These are phyloP conservation scores for Annulohypoxylon maeteangense DNA, from an alignment of 495 filamentous ascomycete genomes.

Conservation along the genomic window DNA sequence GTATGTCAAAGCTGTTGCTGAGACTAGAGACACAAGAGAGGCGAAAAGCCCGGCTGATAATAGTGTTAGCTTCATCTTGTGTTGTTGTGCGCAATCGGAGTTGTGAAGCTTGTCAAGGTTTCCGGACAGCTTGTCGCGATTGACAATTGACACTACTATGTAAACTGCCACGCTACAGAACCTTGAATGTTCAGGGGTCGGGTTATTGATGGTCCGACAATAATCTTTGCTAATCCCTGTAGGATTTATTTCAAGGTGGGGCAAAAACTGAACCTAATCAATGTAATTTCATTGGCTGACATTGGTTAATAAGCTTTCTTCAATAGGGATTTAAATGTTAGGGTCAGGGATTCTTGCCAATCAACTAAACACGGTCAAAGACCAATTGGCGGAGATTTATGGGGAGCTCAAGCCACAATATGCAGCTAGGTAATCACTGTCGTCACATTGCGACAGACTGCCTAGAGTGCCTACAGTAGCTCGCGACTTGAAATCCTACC, in stretches of 20 bases:
- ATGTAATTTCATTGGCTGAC: slow-evolving; percentile 5
- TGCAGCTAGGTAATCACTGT: slow-evolving; percentile 31
- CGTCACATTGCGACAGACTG: slow-evolving; percentile 35
- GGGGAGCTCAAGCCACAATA: slow-evolving; percentile 44
- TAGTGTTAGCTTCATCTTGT: slow-evolving; percentile 62
- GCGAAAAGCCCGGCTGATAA: slow-evolving; percentile 70
- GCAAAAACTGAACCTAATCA: slow-evolving; percentile 21
- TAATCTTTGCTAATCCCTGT: not conserved
- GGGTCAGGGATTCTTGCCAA: slow-evolving; percentile 13
- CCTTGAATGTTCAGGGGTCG: slow-evolving; percentile 28
- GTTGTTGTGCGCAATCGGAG: slow-evolving; percentile 34
- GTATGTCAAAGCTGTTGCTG: slow-evolving; percentile 94
- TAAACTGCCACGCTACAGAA: slow-evolving; percentile 23
- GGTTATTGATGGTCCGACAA: slow-evolving; percentile 27
- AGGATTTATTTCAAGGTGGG: not conserved
- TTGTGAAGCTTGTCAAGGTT: slow-evolving; percentile 28
- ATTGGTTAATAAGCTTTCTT: not conserved
- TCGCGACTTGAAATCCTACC: slow-evolving; percentile 24
- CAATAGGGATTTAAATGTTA: not conserved
- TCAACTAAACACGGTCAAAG: slow-evolving; percentile 6
- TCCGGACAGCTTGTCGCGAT: slow-evolving; percentile 45
- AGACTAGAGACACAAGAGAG: slow-evolving; percentile 65
- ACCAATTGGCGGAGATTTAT: slow-evolving; percentile 13
- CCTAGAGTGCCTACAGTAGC: slow-evolving; percentile 1
- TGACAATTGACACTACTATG: not conserved